Conservation (phyloP, 2,329 filamentous ascomycete genomes). For the Fusarium sp. region DNA sequence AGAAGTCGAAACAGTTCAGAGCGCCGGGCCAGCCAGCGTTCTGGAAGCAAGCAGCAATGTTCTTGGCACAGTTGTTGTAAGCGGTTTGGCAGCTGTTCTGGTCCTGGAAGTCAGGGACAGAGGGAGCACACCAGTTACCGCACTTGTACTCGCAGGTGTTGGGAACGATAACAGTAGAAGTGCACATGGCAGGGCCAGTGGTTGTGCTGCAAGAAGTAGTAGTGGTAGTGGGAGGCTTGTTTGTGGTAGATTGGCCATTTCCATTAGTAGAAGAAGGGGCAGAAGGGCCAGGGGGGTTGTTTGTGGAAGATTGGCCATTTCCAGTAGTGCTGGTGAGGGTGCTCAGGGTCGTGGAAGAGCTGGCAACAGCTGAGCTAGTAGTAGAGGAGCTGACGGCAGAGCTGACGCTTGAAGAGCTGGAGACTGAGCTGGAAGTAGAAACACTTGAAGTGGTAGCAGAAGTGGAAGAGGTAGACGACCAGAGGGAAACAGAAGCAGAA, state of each 20-base stretch:
- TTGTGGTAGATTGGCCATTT: slow-evolving; percentile 15
- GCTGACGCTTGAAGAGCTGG: not conserved
- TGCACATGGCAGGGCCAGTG: slow-evolving; percentile 57
- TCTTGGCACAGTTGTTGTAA: slow-evolving; percentile 58
- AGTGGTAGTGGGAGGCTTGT: slow-evolving; percentile 29
- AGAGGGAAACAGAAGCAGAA: slow-evolving; percentile 10
- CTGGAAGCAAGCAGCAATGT: slow-evolving; percentile 63
- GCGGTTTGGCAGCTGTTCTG: slow-evolving; percentile 54
- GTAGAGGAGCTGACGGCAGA: not conserved
- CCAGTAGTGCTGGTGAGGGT: slow-evolving; percentile 49
- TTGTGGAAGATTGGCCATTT: slow-evolving; percentile 10
- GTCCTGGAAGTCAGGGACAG: slow-evolving; percentile 61
- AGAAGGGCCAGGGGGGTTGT: slow-evolving; percentile 5
- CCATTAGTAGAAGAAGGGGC: slow-evolving; percentile 27
- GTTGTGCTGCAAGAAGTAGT: slow-evolving; percentile 48
- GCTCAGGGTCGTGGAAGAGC: slow-evolving; percentile 47
- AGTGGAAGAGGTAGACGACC: slow-evolving; percentile 22
- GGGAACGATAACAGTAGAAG: slow-evolving; percentile 57
- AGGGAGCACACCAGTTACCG: slow-evolving; percentile 64
- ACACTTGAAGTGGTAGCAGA: slow-evolving; percentile 4
- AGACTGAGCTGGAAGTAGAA: not conserved
- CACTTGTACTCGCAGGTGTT: slow-evolving; percentile 65
- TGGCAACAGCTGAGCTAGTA: slow-evolving; percentile 35
- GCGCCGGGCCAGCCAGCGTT: slow-evolving; percentile 61
- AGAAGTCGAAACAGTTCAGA: slow-evolving; percentile 63